Percentiles rank a stretch among this genome's conserved stretches.
phyloP scores from a whole-genome alignment of 495 filamentous ascomycete species.

The Xylaria longipes region DNA sequence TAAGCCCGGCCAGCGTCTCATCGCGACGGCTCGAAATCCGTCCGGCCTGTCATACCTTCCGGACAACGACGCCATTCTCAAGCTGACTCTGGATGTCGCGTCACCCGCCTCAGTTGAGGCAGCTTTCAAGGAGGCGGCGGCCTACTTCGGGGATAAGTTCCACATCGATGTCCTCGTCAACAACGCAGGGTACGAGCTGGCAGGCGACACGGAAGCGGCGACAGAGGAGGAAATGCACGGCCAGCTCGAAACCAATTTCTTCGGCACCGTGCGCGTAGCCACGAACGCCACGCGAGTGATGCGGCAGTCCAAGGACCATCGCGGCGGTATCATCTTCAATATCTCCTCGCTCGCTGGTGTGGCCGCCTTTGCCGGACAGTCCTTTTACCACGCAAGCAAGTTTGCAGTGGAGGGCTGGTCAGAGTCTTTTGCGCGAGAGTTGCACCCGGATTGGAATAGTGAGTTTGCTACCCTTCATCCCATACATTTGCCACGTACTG shows the following conservation, averaged over 20 bases:
- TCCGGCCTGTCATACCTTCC: slow-evolving; percentile 48
- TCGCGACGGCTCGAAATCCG: slow-evolving; percentile 51
- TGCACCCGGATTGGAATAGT: slow-evolving; percentile 58
- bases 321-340: slow-evolving; percentile 58
- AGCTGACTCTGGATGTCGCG: slow-evolving; percentile 51
- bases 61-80: slow-evolving; percentile 43
- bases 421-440: slow-evolving; percentile 56
- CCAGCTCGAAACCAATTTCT: slow-evolving; percentile 59
- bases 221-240: slow-evolving; percentile 43
- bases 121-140: slow-evolving; percentile 43
- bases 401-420: slow-evolving; percentile 62
- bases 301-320: slow-evolving; percentile 34
- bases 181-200: slow-evolving; percentile 58
- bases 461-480: slow-evolving; percentile 19
- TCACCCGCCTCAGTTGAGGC: slow-evolving; percentile 43
- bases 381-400: slow-evolving; percentile 61
- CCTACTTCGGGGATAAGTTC: slow-evolving; percentile 37
- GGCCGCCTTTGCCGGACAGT: slow-evolving; percentile 49
- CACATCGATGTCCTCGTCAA: slow-evolving; percentile 61
- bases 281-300: slow-evolving; percentile 51
- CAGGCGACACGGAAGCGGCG: slow-evolving; percentile 53
- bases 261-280: slow-evolving; percentile 51
- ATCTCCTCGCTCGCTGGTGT: slow-evolving; percentile 58
- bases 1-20: slow-evolving; percentile 47
- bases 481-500: background rate